Percentiles rank a stretch among this genome's conserved stretches.
Evolutionary conservation across 2,329 filamentous ascomycete genomes (phyloP).

Genomic region (Albophoma yamanashiensis): DNA sequence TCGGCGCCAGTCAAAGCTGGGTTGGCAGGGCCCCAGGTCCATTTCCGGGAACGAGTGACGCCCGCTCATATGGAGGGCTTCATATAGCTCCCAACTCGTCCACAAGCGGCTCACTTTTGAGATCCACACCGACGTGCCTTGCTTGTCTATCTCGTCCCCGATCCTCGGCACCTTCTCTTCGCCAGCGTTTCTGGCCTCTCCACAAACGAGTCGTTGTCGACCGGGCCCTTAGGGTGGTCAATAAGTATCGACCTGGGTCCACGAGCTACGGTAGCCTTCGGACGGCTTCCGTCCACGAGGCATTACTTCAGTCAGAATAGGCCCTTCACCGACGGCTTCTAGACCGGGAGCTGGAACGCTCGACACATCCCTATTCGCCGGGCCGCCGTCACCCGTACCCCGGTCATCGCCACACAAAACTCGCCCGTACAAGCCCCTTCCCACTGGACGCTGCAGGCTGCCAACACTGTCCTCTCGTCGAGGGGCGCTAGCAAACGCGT

Average conservation of each 20-base stretch:
- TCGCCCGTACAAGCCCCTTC: constrained; percentile 1
- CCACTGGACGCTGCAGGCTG: constrained; percentile 1
- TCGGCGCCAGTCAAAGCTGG: not conserved
- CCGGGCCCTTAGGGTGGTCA: not conserved
- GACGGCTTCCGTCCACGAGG: not conserved
- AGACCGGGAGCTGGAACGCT: not conserved
- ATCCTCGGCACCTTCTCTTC: not conserved
- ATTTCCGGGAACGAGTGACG: not conserved
- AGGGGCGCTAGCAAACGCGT: not conserved
- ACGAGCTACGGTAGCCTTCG: constrained; percentile 1
- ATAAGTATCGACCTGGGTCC: constrained; percentile 8
- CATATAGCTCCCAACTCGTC: not conserved
- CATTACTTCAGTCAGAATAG: not conserved
- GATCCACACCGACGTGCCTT: not conserved
- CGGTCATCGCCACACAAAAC: constrained; percentile 5
- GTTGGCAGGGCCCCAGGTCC: not conserved
- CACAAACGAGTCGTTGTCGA: not conserved
- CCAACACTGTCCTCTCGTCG: constrained; percentile 1
- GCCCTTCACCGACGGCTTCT: not conserved
- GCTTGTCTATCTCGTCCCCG: not conserved
- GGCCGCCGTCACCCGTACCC: not conserved
- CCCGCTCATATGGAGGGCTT: not conserved
- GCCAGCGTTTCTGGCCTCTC: not conserved
- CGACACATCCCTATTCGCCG: not conserved
- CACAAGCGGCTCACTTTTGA: not conserved